phyloP scores from a whole-genome alignment of 177 flowering plant genomes.

The Tripterygium wilfordii region DNA sequence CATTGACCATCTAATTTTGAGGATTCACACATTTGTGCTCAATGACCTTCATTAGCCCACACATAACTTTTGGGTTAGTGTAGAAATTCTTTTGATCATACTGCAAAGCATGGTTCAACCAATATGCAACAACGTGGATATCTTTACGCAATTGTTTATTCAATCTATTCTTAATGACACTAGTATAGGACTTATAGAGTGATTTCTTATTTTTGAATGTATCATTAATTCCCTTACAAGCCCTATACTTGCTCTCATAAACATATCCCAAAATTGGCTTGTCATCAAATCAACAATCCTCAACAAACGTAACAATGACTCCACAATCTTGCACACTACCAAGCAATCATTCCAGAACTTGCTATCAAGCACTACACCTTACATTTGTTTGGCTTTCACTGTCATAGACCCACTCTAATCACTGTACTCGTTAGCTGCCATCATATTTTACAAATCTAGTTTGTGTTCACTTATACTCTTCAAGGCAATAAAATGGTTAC shows the following conservation, averaged over 20 bases:
- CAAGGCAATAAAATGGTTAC: too few species aligned
- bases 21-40: too few species aligned
- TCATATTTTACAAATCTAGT: not conserved
- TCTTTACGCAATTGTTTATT: not conserved
- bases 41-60: too few species aligned
- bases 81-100: not conserved
- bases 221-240: not conserved
- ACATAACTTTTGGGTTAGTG: too few species aligned
- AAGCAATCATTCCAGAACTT: slow-evolving; percentile 2
- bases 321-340: not conserved
- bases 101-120: not conserved
- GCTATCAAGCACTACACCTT: not conserved
- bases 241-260: slow-evolving; percentile 2
- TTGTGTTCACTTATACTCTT: too few species aligned
- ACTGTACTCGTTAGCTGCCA: not conserved
- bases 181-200: too few species aligned
- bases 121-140: not conserved
- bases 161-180: too few species aligned
- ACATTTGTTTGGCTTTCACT: not conserved
- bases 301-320: not conserved
- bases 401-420: not conserved
- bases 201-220: not conserved
- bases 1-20: too few species aligned
- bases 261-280: not conserved
- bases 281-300: too few species aligned